Evolutionary conservation across 148 eudicot species (phyloP).

Genomic region (Suaeda aralocaspica): DNA sequence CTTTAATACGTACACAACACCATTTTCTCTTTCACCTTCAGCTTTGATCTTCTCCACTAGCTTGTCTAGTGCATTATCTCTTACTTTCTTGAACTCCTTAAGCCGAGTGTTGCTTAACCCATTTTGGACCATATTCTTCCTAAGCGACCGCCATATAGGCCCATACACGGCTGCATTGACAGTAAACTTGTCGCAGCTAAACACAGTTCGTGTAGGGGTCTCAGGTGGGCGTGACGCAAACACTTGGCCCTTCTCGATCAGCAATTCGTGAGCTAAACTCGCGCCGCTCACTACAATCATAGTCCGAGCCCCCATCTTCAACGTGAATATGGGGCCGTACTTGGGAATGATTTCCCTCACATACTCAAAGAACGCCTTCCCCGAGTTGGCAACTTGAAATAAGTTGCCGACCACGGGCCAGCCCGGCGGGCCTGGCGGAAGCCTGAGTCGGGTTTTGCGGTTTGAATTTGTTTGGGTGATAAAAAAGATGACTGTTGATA

Average conservation of each 20-base stretch:
- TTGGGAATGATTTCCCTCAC: constrained; percentile 49
- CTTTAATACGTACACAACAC: constrained; percentile 55
- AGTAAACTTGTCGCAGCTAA: constrained; percentile 80
- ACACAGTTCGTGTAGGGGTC: constrained; percentile 66
- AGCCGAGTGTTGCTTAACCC: constrained; percentile 53
- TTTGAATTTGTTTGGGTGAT: constrained; percentile 12
- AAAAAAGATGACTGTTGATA: constrained; percentile 24
- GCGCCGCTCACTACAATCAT: constrained; percentile 62
- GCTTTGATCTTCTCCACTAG: constrained; percentile 38
- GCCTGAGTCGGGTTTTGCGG: constrained; percentile 24
- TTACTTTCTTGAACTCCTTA: constrained; percentile 35
- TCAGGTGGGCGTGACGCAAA: constrained; percentile 79
- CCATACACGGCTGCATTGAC: constrained; percentile 81
- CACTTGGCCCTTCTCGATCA: constrained; percentile 58
- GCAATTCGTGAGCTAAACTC: constrained; percentile 58
- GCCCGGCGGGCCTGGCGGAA: constrained; percentile 93
- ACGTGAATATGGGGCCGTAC: constrained; percentile 83
- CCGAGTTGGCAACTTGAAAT: constrained; percentile 77
- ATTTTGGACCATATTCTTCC: constrained; percentile 88
- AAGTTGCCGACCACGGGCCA: constrained; percentile 90
- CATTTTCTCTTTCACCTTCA: constrained; percentile 54
- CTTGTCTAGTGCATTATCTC: constrained; percentile 64
- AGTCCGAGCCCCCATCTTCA: constrained; percentile 77
- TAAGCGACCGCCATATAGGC: constrained; percentile 72
- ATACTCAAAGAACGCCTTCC: constrained; percentile 68